Evolutionary conservation across 169 alveolate genomes (phyloP), one percentile per base, ranked within the genome.

Genomic region (Cryptosporidium bovis): DNA sequence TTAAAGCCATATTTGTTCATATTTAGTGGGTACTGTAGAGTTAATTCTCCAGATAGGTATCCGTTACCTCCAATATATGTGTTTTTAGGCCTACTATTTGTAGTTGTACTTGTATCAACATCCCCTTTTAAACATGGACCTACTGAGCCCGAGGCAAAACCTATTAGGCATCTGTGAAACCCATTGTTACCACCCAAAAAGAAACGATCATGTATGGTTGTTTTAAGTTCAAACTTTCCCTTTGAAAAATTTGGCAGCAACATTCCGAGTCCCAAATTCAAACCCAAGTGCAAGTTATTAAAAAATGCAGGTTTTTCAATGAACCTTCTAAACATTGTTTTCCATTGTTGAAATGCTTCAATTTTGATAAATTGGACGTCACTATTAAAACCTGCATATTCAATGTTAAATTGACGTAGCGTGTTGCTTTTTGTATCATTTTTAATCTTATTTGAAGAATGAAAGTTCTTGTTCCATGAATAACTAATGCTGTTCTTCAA

Each of bases 161-260:
- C 87, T 7, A 53, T 65, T 50, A 77, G 31, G 27, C 87, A 77
- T n/a, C 56, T 56, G 31, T 77, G 71, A 4, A 40, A 65, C 44
- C 87, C 87, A 77, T 20, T 40, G 10, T 77, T 77, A 3, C 87
- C 87, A 66, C 87, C 87, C 7, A 77, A 8, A 62, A 77, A 77
- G 50, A 77, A 77, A 56, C 66, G 65, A 36, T 77, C 87, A 56
- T 77, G 71, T 53, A 77, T 12, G 15, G 87, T 34, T 31, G 77
- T 36, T 24, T 44, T 62, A 20, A 36, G 51, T 15, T 15, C 18
- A 15, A 29, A 24, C 7, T 34, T 62, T 2, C 33, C 29, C n/a
- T 29, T 36, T 1, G 64, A 44, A 3, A 60, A 46, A 16, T 77
- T 77, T 15, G 87, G 87, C 16, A 77, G 8, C 36, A 77, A 20